Conservation (phyloP, 768 basidiomycete species). For the Russula foetens region DNA sequence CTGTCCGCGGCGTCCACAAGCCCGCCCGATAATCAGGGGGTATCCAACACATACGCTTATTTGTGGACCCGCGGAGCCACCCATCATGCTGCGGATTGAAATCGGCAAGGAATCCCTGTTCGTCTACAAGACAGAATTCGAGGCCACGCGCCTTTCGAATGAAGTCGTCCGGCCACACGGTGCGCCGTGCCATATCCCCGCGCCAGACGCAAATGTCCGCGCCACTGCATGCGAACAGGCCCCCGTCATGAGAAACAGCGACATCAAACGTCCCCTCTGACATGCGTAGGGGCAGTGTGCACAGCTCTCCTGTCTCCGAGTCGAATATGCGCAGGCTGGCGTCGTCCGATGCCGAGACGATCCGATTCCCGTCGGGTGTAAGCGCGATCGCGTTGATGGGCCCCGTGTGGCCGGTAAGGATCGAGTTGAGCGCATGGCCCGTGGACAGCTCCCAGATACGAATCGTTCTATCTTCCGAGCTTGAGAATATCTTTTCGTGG, state of each 20-base stretch:
- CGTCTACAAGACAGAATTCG: constrained; percentile 7
- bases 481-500: constrained; percentile 4
- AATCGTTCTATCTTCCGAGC: constrained; percentile 10
- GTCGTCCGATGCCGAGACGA: constrained; percentile 13
- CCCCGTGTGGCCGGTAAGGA: constrained; percentile 27
- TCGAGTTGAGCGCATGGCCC: neutral
- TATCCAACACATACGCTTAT: constrained; percentile 7
- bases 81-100: neutral
- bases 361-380: neutral
- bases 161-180: constrained; percentile 3
- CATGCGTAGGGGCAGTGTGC: neutral
- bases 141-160: neutral
- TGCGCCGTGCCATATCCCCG: neutral
- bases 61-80: constrained; percentile 7
- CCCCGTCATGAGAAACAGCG: constrained; percentile 1
- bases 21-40: constrained; percentile 5
- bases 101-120: constrained; percentile 3
- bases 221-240: neutral
- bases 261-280: neutral
- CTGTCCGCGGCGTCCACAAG: constrained; percentile 6
- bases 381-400: neutral
- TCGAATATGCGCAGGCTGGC: constrained; percentile 5
- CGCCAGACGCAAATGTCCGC: constrained; percentile 1
- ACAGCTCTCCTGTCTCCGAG: neutral
- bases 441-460: constrained; percentile 7